Percentiles rank a stretch among this genome's conserved stretches.
These are phyloP conservation scores for Cystobasidium sp. DNA, from an alignment of 1,284 basidiomycete genomes.

Conservation along the genomic window DNA sequence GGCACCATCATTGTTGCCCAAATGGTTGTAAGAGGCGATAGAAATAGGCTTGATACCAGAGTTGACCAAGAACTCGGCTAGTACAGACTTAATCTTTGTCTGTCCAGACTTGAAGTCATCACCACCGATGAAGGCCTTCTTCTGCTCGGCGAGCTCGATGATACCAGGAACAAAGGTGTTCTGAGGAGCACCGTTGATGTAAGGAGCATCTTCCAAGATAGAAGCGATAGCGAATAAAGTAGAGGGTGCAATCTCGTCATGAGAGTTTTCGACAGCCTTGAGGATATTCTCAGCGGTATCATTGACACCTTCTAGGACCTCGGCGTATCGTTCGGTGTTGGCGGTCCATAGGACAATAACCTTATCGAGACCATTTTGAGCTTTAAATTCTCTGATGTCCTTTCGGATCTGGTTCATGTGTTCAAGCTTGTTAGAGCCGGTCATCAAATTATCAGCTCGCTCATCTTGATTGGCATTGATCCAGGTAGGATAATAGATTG, in stretches of 20 bases:
- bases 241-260: conserved; percentile 91
- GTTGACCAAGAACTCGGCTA: conserved; percentile 98
- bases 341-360: conserved; percentile 62
- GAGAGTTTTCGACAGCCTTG: conserved; percentile 77
- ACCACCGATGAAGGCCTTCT: conserved; percentile 92
- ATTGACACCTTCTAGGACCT: conserved; percentile 91
- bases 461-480: conserved; percentile 88
- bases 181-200: conserved; percentile 97
- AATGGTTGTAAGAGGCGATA: conserved; percentile 97
- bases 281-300: conserved; percentile 91
- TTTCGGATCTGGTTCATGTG: conserved; percentile 91
- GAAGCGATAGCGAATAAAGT: conserved; percentile 94
- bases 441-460: conserved; percentile 89
- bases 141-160: conserved; percentile 86
- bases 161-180: conserved; percentile 98
- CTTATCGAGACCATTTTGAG: conserved; percentile 78
- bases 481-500: conserved; percentile 69
- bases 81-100: conserved; percentile 69
- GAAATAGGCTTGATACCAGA: conserved; percentile 97
- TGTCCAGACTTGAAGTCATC: conserved; percentile 84
- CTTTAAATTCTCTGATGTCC: conserved; percentile 94
- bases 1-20: conserved; percentile 97
- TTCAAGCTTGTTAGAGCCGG: conserved; percentile 81
- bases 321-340: conserved; percentile 97
- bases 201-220: conserved; percentile 92